phyloP scores from a whole-genome alignment of 768 basidiomycete genomes.

The Daedaleopsis sinensis region DNA sequence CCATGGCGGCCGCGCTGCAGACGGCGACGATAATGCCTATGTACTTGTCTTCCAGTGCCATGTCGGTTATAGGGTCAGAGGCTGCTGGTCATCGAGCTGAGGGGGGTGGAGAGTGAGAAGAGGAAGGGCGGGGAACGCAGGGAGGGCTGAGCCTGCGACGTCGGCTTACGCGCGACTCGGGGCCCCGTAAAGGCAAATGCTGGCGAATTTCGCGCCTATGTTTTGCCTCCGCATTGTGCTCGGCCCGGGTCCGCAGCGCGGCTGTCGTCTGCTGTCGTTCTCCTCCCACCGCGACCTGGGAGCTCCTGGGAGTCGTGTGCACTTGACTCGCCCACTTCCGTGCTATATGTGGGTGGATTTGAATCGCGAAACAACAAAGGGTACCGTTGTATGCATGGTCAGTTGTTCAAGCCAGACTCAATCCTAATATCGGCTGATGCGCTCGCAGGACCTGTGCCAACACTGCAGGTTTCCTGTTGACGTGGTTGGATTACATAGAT shows the following conservation, averaged over 20 bases:
- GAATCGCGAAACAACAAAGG: too few relatives aligned
- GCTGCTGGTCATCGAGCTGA: background rate
- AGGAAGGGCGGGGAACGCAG: background rate
- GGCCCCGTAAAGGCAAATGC: too few relatives aligned
- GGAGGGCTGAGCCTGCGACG: too few relatives aligned
- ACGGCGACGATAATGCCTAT: slow-evolving; percentile 56
- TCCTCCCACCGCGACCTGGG: too few relatives aligned
- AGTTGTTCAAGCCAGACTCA: too few relatives aligned
- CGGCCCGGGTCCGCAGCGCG: too few relatives aligned
- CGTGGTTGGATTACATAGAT: background rate
- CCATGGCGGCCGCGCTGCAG: slow-evolving; percentile 83
- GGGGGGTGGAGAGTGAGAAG: background rate
- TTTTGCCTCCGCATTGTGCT: background rate
- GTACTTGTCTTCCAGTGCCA: slow-evolving; percentile 7
- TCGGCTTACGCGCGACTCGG: background rate
- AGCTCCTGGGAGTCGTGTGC: too few relatives aligned
- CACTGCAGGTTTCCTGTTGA: too few relatives aligned
- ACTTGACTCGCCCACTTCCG: too few relatives aligned
- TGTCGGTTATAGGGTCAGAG: background rate
- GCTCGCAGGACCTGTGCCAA: background rate
- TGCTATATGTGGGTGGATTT: too few relatives aligned
- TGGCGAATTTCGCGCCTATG: background rate
- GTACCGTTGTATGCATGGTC: too few relatives aligned
- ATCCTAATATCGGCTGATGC: background rate
- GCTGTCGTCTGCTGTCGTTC: too few relatives aligned